A percentile compares a stretch with the other conserved stretches of the same genome.
Conservation (phyloP, 345 rosid species). For the Moricandia arvensis region DNA sequence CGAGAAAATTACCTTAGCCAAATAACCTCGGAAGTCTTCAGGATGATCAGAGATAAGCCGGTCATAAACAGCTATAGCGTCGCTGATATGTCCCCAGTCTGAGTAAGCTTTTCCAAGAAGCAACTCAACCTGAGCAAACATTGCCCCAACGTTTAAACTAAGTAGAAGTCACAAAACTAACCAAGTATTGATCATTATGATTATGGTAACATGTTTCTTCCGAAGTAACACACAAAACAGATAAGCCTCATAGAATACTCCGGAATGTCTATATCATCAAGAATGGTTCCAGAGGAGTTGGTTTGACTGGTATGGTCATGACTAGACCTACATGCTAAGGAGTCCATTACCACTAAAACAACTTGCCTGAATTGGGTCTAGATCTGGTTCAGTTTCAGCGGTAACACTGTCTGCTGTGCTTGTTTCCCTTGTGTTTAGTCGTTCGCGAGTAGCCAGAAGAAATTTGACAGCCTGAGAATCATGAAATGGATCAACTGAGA, state of each 20-base stretch:
- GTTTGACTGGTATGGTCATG: background rate
- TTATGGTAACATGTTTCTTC: constrained; percentile 3
- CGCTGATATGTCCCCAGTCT: constrained; percentile 87
- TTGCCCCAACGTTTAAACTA: background rate
- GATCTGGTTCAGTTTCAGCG: constrained; percentile 32
- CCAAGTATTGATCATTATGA: background rate
- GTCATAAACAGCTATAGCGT: constrained; percentile 85
- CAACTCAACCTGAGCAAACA: constrained; percentile 59
- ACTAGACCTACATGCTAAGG: background rate
- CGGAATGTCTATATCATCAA: background rate
- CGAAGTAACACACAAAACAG: background rate
- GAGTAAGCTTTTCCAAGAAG: constrained; percentile 97
- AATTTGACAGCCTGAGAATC: constrained; percentile 72
- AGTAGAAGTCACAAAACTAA: background rate
- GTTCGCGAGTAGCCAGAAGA: constrained; percentile 63
- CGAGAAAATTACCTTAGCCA: constrained; percentile 68
- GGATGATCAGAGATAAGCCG: constrained; percentile 73
- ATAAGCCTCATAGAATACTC: background rate
- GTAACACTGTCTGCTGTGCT: constrained; percentile 38
- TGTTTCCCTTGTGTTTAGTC: constrained; percentile 44
- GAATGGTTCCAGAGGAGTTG: background rate
- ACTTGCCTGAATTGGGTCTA: constrained; percentile 78
- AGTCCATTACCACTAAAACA: constrained; percentile 13
- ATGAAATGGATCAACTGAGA: background rate
- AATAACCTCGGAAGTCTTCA: constrained; percentile 86